Base-by-base conservation (phyloP, 78 protist genomes). In the Ministeria vibrans region DNA sequence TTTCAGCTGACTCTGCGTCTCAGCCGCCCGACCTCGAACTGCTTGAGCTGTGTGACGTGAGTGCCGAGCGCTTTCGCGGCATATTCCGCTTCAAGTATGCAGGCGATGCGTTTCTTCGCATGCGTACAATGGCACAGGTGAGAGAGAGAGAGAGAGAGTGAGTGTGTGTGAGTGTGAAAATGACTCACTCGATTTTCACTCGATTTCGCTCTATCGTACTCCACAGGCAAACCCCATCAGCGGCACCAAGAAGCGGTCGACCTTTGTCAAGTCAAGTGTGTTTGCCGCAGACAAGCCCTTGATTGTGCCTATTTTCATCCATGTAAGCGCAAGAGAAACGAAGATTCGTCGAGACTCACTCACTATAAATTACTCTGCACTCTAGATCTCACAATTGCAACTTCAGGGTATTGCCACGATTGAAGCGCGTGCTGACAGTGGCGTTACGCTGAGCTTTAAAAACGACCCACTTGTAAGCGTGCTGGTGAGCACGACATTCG, bases 41-140 rank as follows among this genome's bases (percentile, higher is more conserved):
- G 28, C 41, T 63, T 4, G 71, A 63, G 13, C 28, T 63, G 9
- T 63, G 38, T 2, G 71, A 63, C 42, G 41, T 63, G 13, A 5
- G 32, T 41, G 71, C 6, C 43, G 6, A 7, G 3, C 71, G 41
- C 34, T 63, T 63, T 11, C 71, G 71, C 11, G 71, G 71, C 39
- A 63, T 63, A 34, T 63, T 63, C 13, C 18, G 13, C n/a, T 11
- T 63, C 43, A 5, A 34, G 22, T 63, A 63, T 41, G 23, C 18
- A 34, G 71, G 71, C 2, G 71, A 63, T 32, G 71, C 71, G 13
- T 32, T 34, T 41, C 28, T 63, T 63, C 43, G 28, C 34, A 34
- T 63, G 38, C 71, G 34, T 32, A 63, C 71, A 18, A 63, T 34
- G 41, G 71, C 71, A 30, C 66, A 59, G 66, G 66, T 59, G 34